These are phyloP conservation scores for Linanthus parryae DNA, from an alignment of 148 eudicot genomes.

Conservation along the genomic window DNA sequence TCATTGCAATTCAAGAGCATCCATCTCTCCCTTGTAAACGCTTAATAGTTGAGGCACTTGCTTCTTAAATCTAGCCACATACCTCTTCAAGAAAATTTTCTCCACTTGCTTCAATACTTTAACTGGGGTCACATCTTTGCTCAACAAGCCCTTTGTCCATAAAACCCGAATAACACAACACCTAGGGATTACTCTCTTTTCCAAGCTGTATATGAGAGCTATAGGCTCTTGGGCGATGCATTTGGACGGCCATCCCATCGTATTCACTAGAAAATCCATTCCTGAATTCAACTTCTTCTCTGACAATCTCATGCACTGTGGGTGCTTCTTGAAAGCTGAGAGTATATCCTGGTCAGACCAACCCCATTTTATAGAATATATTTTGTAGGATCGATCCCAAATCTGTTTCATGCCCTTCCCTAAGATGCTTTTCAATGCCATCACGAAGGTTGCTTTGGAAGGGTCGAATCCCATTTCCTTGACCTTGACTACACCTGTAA, in stretches of 20 bases:
- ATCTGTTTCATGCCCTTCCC: neutral
- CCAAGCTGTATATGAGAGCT: neutral
- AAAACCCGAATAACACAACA: neutral
- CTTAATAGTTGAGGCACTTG: neutral
- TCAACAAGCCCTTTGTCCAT: neutral
- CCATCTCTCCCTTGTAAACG: neutral
- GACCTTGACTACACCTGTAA: neutral
- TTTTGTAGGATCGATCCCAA: neutral
- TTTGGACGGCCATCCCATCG: neutral
- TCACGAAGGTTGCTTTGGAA: neutral
- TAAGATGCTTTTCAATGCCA: neutral
- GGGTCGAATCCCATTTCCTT: slow-evolving; percentile 5
- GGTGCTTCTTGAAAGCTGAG: slow-evolving; percentile 4
- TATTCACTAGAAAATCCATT: slow-evolving; percentile 3
- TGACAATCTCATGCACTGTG: neutral
- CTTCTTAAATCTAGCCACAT: neutral
- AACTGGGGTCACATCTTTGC: neutral
- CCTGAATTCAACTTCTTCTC: neutral
- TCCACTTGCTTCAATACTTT: neutral
- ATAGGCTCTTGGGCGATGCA: neutral
- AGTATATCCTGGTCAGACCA: slow-evolving; percentile 5
- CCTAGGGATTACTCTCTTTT: slow-evolving; percentile 1
- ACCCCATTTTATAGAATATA: slow-evolving; percentile 2
- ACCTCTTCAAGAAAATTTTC: neutral
- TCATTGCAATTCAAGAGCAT: too few species aligned